A percentile compares a stretch with the other conserved stretches of the same genome.
phyloP scores from a whole-genome alignment of 345 rosid species.

The Firmiana major region DNA sequence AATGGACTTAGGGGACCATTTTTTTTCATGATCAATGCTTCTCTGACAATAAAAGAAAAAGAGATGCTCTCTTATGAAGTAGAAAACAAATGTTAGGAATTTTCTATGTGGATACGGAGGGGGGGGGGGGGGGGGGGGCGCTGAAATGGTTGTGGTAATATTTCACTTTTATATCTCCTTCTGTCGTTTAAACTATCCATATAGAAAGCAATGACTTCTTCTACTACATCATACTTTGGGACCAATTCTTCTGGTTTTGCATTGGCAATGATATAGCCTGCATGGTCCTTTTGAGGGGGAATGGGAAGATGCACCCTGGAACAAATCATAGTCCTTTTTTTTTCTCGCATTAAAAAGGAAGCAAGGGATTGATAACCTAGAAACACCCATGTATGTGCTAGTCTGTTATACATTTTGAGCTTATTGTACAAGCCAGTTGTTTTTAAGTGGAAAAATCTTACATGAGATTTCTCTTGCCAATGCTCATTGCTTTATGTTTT shows the following conservation, averaged over 20 bases:
- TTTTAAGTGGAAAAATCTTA: background rate
- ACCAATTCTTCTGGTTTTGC: background rate
- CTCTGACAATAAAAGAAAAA: background rate
- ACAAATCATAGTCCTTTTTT: background rate
- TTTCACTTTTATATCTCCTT: background rate
- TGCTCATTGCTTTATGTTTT: background rate
- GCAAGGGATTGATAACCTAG: background rate
- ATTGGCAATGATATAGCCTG: background rate
- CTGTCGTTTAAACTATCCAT: background rate
- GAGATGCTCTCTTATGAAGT: too few species aligned
- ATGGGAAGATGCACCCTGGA: background rate
- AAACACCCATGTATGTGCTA: background rate
- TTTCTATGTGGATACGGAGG: background rate
- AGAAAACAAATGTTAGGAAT: background rate
- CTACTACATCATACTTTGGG: background rate
- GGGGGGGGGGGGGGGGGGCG: background rate
- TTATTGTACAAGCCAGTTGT: background rate
- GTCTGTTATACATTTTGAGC: background rate
- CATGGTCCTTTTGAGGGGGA: background rate
- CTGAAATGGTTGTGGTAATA: background rate
- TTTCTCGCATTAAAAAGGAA: background rate
- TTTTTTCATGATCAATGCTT: background rate
- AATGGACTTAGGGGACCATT: background rate
- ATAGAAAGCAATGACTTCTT: background rate
- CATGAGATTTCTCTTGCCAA: background rate